Percentiles rank a stretch among this genome's conserved stretches.
These are phyloP conservation scores for Talaromyces ruber DNA, from an alignment of 495 filamentous ascomycete species.

Conservation along the genomic window DNA sequence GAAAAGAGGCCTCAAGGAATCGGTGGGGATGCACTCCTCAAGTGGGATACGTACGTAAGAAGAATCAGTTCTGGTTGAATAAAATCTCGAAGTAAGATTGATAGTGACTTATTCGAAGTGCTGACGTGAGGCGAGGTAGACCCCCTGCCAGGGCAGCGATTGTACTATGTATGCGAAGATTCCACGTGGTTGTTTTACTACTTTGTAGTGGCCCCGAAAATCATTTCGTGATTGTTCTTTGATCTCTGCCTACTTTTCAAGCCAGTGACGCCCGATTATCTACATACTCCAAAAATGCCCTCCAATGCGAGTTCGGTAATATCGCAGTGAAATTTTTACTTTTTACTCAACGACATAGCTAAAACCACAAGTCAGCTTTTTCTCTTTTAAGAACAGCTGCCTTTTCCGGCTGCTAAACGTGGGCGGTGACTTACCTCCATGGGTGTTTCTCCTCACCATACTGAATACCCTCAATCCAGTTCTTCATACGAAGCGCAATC, in stretches of 20 bases:
- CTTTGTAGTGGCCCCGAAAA: not conserved
- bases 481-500: conserved; percentile 77
- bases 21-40: too few relatives aligned
- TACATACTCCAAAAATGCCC: conserved; percentile 2
- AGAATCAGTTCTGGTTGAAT: too few relatives aligned
- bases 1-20: too few relatives aligned
- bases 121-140: not conserved
- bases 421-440: conserved; percentile 52
- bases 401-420: too few relatives aligned
- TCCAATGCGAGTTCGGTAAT: not conserved
- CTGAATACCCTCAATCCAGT: conserved; percentile 91
- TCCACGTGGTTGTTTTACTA: not conserved
- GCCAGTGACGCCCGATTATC: not conserved
- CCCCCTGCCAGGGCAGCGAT: not conserved
- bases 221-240: not conserved
- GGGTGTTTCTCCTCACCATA: conserved; percentile 86
- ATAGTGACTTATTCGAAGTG: not conserved
- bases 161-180: not conserved
- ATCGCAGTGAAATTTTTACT: not conserved
- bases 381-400: too few relatives aligned
- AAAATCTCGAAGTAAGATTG: too few relatives aligned
- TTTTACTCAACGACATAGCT: conserved; percentile 2
- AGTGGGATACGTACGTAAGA: too few relatives aligned
- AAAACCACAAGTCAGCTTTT: not conserved
- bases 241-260: not conserved